Base-by-base conservation (phyloP, 257 asterid genomes). In the Cinchona pubescens region DNA sequence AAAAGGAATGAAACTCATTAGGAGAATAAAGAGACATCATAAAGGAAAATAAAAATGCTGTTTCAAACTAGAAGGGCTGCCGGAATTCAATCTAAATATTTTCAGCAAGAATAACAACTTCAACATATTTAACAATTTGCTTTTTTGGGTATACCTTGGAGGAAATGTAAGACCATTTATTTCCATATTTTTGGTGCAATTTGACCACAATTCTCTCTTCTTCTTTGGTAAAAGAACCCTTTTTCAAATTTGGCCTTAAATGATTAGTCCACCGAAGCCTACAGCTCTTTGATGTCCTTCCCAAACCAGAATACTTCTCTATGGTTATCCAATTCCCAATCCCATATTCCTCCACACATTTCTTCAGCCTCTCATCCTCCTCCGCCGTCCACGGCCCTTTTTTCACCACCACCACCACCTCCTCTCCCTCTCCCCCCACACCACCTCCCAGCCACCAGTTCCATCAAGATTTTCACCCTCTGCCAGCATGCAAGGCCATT, bases 321-420 rank as follows among this genome's bases (percentile, higher is more conserved):
- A 85, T 80, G 11, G 60, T 78, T 1, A 85, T 81, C 96, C 91
- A 83, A 56, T 90, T 84, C 32, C 82, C 76, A 3, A 62, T 66
- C 72, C 92, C 92, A 27, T 76, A 72, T 62, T 83, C 84, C 42
- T 78, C 84, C 77, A 89, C 91, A 37, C 88, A 86, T 23, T 25
- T 66, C 29, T 51, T 82, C 79, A 89, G 79, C 65, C 75, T 83
- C 77, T 83, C 90, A 35, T 89, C 94, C 85, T 89, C 94, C 69
- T 84, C 94, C 71, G 70, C 73, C 79, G 87, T 87, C 94, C 94
- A 89, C 67, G 88, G 86, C 71, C 94, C 91, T 75, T 83, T 89
- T 85, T 84, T 87, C 75, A 34, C 27, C 72, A 29, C 76, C 69
- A 34, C 27, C 72, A 29, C 76, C 69, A 9, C 72, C 51, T 7